phyloP scores from a whole-genome alignment of 2,329 filamentous ascomycete species.

The Pestalotiopsis fici region DNA sequence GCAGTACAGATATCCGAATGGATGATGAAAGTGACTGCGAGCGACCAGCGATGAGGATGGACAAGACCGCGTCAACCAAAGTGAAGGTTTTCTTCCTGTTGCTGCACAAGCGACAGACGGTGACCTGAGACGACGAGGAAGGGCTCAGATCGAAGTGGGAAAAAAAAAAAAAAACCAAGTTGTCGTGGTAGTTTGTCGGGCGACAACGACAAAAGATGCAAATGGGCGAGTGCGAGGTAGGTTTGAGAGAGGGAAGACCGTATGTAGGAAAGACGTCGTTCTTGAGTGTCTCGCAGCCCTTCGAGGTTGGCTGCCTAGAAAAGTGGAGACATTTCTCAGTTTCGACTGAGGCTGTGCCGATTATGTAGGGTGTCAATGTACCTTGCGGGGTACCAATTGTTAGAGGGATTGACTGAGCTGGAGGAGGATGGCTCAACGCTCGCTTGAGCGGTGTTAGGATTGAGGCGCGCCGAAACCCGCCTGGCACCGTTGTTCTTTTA shows the following conservation, averaged over 20 bases:
- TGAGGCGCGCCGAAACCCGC: neutral
- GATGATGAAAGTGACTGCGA: too few species aligned
- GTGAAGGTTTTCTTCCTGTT: neutral
- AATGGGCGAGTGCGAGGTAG: neutral
- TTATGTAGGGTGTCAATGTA: neutral
- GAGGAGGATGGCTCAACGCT: neutral
- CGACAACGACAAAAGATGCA: slow-evolving; percentile 2
- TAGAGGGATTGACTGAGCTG: neutral
- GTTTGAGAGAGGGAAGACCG: neutral
- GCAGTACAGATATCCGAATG: too few species aligned
- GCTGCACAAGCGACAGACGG: neutral
- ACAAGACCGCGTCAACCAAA: neutral
- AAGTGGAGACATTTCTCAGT: neutral
- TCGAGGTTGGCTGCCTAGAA: slow-evolving; percentile 4
- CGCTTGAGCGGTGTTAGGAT: neutral
- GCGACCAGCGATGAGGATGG: neutral
- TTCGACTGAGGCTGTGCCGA: neutral
- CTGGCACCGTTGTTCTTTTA: neutral
- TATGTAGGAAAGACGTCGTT: neutral
- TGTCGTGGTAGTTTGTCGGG: neutral
- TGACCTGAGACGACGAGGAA: neutral
- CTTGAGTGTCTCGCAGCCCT: neutral
- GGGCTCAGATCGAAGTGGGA: neutral
- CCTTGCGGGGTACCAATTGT: neutral
- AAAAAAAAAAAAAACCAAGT: neutral